Base-by-base conservation (phyloP, 1,284 basidiomycete species). In the Leccinum fuscescens region DNA sequence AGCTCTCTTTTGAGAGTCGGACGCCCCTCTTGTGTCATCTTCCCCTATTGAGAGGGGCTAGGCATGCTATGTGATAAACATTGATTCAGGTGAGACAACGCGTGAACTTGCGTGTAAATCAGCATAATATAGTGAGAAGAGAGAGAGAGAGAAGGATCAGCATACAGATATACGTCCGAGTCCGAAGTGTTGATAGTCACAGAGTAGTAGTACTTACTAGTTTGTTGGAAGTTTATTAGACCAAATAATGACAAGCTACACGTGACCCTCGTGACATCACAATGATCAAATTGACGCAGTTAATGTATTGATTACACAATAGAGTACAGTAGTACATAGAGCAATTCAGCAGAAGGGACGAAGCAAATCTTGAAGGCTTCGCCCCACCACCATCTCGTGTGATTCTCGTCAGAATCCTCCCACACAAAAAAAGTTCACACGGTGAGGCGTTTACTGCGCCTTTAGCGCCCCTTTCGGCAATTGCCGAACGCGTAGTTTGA, bases 401-500 rank as follows among this genome's bases (percentile, higher is more conserved):
- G 35, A 35, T 35, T 35, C 35, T 35, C 35, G 12, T 35, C 33
- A 33, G 33, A 33, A 33, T 14, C 35, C 35, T 35, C 14, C 12
- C 35, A 35, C 12, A 35, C 12, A 35, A 14, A 35, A 35, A 35
- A 35, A 35, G 14, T 35, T 35, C 35, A 35, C 35, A 35, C 35
- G 14, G 35, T 35, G 2, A 35, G 35, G 12, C 6, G 14, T 14
- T 12, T 54, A 56, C 29, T 29, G 0, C 29, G 29, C 8, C 29
- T 29, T 31, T 11, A 59, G 60, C 67, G 57, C 5, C 50, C 29
- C 29, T 9, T 15, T 59, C 71, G 71, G 71, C 69, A 74, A 69
- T 46, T 57, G 42, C 74, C 71, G 71, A 33, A 14, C 33, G 29
- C 8, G 29, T 48, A 9, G 7, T 46, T 61, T 31, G 56, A 61